Evolutionary conservation across 768 basidiomycete species (phyloP), one percentile per base, ranked within the genome.

Genomic region (Amanita rimosa): DNA sequence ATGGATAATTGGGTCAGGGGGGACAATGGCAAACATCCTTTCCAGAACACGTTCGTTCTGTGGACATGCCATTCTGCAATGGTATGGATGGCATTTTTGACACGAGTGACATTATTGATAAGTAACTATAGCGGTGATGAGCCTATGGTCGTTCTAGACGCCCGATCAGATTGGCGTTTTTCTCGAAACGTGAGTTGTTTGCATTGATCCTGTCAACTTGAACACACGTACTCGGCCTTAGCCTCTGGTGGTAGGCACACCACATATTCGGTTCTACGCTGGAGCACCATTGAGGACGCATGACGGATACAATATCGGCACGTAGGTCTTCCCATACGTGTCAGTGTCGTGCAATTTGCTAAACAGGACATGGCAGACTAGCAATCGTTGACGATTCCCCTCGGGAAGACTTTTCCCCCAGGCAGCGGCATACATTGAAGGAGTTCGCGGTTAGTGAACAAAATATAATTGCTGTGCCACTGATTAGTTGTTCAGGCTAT

Each of bases 251-350:
- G 68, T 63, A 1, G 83, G 78, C 3, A 56, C 68, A 24, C 86
- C 89, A 4, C 61, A 79, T 51, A 73, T 91, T 26, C 75, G 90
- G 16, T 97, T 97, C 62, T 95, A 93, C 60, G 94, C 93, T 3
- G 93, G 90, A 13, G 90, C 90, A 22, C 92, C 92, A 3, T 59
- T 97, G 38, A 75, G 90, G 40, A 96, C 94, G 2, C 75, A 83
- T 46, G 93, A 96, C 50, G 93, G 93, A 3, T 86, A 73, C 64
- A 96, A 95, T 57, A 81, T 96, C 49, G 93, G 89, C 63, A 82
- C 80, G 79, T 83, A 61, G 64, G 75, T 67, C 19, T 36, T 29
- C 34, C 24, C 29, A 21, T 40, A 7, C 27, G 47, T 21, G 40
- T 26, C 8, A 37, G n/a, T 16, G 9, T 47, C 13, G 44, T 42